A percentile compares a stretch with the other conserved stretches of the same genome.
Conservation (phyloP, 495 filamentous ascomycete species). For the Penicillium soppii region DNA sequence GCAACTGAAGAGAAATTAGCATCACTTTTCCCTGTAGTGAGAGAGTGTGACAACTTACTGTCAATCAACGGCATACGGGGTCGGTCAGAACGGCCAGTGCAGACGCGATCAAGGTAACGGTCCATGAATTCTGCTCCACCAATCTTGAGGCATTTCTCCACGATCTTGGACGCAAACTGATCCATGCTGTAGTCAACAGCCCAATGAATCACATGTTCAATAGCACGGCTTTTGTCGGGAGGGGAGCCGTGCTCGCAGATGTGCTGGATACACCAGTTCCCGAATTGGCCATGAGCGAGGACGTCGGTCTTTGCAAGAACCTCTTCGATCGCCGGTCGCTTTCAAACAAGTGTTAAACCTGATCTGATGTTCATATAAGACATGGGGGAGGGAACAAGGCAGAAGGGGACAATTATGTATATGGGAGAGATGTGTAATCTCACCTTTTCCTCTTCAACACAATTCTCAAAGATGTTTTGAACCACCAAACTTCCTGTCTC, state of each 20-base stretch:
- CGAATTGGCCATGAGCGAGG: constrained; percentile 97
- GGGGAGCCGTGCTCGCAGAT: constrained; percentile 96
- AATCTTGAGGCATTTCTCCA: constrained; percentile 98
- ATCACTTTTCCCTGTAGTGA: neutral
- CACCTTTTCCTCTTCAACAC: constrained; percentile 97
- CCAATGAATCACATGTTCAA: constrained; percentile 91
- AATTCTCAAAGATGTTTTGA: constrained; percentile 99
- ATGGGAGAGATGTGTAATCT: constrained; percentile 5
- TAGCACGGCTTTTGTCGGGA: constrained; percentile 84
- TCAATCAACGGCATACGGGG: constrained; percentile 97
- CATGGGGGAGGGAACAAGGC: neutral
- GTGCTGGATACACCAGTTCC: constrained; percentile 99
- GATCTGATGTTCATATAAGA: neutral
- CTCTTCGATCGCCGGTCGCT: constrained; percentile 97
- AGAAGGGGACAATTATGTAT: neutral
- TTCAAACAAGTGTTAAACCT: constrained; percentile 37
- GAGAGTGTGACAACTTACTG: constrained; percentile 52
- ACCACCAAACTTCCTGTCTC: constrained; percentile 98
- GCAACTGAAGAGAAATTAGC: constrained; percentile 60
- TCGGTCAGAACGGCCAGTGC: constrained; percentile 84
- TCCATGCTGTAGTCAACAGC: constrained; percentile 98
- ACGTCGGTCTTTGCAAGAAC: constrained; percentile 92
- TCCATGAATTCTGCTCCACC: constrained; percentile 86
- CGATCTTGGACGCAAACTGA: constrained; percentile 97
- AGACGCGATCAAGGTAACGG: constrained; percentile 90